phyloP scores from a whole-genome alignment of 1,139 yeast species.

The Debaryomyces coudertii region DNA sequence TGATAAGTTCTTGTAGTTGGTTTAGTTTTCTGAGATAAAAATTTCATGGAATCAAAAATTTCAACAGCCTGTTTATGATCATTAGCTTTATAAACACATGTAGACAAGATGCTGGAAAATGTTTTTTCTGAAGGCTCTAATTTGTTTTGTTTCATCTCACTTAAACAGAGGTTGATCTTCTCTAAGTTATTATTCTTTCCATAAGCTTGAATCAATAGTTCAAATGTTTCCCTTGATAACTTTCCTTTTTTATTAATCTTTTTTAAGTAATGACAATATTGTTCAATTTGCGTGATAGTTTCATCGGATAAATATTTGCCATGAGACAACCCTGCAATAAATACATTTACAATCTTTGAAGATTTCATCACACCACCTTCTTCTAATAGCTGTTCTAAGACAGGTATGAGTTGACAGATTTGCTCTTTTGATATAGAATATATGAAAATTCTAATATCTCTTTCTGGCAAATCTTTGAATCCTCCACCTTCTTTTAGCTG shows the following conservation, averaged over 20 bases:
- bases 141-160: slow-evolving; percentile 52
- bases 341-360: slow-evolving; percentile 41
- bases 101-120: slow-evolving; percentile 66
- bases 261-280: slow-evolving; percentile 23
- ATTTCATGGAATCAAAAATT: slow-evolving; percentile 85
- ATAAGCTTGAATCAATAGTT: slow-evolving; percentile 43
- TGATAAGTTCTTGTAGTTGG: slow-evolving; percentile 74
- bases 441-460: slow-evolving; percentile 47
- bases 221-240: slow-evolving; percentile 33
- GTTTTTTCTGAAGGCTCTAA: slow-evolving; percentile 59
- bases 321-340: slow-evolving; percentile 46
- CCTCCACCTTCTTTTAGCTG: slow-evolving; percentile 48
- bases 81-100: slow-evolving; percentile 58
- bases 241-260: slow-evolving; percentile 19
- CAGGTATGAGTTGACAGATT: slow-evolving; percentile 37
- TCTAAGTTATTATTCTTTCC: slow-evolving; percentile 38
- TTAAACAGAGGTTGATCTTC: slow-evolving; percentile 40
- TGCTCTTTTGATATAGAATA: slow-evolving; percentile 46
- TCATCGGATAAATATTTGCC: slow-evolving; percentile 28
- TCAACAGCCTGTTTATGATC: slow-evolving; percentile 67
- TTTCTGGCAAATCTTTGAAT: slow-evolving; percentile 36
- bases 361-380: slow-evolving; percentile 39
- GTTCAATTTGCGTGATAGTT: slow-evolving; percentile 29
- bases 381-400: slow-evolving; percentile 33
- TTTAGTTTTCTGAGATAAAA: slow-evolving; percentile 60